Percentiles rank a stretch among this genome's conserved stretches.
Conservation (phyloP, 1,139 yeast genomes). For the Cylindricascospora bacillispora region DNA sequence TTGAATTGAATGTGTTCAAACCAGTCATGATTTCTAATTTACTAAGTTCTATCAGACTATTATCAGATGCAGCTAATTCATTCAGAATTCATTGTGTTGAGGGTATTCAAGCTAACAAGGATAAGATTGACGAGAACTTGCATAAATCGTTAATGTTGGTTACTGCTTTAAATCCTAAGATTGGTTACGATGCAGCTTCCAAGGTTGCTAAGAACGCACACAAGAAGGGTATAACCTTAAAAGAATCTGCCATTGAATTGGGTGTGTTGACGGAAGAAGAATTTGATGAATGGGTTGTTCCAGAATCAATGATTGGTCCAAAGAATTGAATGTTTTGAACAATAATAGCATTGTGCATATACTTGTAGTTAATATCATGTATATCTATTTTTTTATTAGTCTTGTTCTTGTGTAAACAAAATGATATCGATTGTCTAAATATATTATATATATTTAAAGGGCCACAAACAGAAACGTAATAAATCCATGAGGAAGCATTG, state of each 20-base stretch:
- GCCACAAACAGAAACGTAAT: too few species aligned
- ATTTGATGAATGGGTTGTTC: constrained; percentile 94
- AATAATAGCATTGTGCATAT: too few species aligned
- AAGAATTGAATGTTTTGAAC: constrained; percentile 29
- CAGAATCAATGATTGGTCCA: constrained; percentile 97
- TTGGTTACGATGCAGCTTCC: constrained; percentile 94
- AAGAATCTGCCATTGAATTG: constrained; percentile 86
- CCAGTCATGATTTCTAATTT: constrained; percentile 90
- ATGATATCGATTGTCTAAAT: too few species aligned
- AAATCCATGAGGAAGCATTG: too few species aligned
- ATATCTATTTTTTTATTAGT: too few species aligned
- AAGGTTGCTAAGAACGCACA: constrained; percentile 98
- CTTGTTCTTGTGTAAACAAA: too few species aligned
- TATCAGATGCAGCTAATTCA: constrained; percentile 81
- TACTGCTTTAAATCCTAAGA: constrained; percentile 96
- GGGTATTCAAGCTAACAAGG: constrained; percentile 81
- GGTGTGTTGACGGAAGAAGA: constrained; percentile 71
- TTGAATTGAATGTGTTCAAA: constrained; percentile 94
- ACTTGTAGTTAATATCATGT: too few species aligned
- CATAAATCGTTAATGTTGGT: constrained; percentile 96
- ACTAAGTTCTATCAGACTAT: constrained; percentile 71
- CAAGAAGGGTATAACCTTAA: constrained; percentile 91
- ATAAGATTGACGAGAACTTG: constrained; percentile 73
- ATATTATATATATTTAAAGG: too few species aligned
- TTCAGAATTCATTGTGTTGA: constrained; percentile 92